These are phyloP conservation scores for Aspergillus pseudoglaucus DNA, from an alignment of 2,329 filamentous ascomycete genomes.

Conservation along the genomic window DNA sequence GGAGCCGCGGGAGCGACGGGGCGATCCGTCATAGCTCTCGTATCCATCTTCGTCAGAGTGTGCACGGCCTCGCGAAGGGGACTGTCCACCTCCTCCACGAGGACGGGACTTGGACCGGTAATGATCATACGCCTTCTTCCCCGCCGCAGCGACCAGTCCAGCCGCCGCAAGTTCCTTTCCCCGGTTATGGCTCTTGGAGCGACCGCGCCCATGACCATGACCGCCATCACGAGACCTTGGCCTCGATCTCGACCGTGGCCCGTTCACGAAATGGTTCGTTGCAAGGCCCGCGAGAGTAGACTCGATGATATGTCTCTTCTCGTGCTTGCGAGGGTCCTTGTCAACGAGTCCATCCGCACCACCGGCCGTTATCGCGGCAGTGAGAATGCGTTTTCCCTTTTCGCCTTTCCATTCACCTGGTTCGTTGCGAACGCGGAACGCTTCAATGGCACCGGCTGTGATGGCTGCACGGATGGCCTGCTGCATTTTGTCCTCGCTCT, in stretches of 20 bases:
- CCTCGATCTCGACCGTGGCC: constrained; percentile 64
- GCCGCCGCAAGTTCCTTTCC: constrained; percentile 38
- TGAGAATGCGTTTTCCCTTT: constrained; percentile 86
- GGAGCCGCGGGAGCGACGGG: constrained; percentile 34
- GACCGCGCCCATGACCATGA: constrained; percentile 31
- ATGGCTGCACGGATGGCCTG: constrained; percentile 89
- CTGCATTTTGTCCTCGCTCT: constrained; percentile 58
- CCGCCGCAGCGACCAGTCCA: constrained; percentile 41
- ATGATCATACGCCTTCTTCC: constrained; percentile 41
- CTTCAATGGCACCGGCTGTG: constrained; percentile 83
- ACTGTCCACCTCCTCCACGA: constrained; percentile 31
- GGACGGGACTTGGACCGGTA: constrained; percentile 38
- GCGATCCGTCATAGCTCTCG: constrained; percentile 41
- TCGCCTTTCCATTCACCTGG: constrained; percentile 84
- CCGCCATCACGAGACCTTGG: constrained; percentile 29
- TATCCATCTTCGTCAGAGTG: not conserved
- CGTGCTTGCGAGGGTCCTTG: constrained; percentile 62
- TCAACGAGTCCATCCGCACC: constrained; percentile 73
- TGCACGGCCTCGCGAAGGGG: constrained; percentile 41
- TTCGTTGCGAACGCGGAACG: constrained; percentile 82
- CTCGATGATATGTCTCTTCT: constrained; percentile 74
- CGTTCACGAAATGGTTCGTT: constrained; percentile 79
- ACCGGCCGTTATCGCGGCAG: constrained; percentile 76
- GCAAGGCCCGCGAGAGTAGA: constrained; percentile 84
- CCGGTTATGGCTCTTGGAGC: constrained; percentile 39